Percentiles rank a stretch among this genome's conserved stretches.
These are phyloP conservation scores for Phellinidium pouzarii DNA, from an alignment of 1,284 basidiomycete genomes.

Conservation along the genomic window DNA sequence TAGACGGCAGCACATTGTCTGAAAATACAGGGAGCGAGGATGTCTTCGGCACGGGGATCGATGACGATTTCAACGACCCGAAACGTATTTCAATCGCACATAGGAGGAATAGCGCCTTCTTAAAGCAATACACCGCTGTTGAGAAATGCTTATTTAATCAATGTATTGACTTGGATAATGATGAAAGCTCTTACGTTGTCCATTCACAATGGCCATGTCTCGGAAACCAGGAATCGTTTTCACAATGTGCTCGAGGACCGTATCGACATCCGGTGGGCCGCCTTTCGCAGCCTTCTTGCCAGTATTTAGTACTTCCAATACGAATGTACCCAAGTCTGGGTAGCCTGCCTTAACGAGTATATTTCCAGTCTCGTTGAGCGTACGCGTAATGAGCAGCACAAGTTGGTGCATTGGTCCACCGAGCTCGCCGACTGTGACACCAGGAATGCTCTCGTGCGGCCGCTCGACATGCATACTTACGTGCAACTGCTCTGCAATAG, in stretches of 20 bases:
- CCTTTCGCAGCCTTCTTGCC: constrained; percentile 37
- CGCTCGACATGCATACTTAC: constrained; percentile 64
- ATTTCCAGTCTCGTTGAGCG: constrained; percentile 68
- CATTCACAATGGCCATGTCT: constrained; percentile 62
- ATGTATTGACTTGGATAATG: background rate
- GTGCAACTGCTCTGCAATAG: constrained; percentile 68
- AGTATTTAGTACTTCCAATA: constrained; percentile 57
- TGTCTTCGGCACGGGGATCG: constrained; percentile 59
- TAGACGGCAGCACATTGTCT: constrained; percentile 83
- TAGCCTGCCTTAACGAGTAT: constrained; percentile 57
- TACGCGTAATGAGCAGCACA: constrained; percentile 56
- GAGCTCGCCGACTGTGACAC: constrained; percentile 67
- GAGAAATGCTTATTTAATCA: background rate
- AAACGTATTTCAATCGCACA: constrained; percentile 64
- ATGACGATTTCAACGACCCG: constrained; percentile 36
- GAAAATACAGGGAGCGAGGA: constrained; percentile 66
- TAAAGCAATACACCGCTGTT: constrained; percentile 77
- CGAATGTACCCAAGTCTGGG: constrained; percentile 66
- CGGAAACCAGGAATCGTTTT: constrained; percentile 68
- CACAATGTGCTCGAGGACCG: constrained; percentile 66
- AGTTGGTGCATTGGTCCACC: constrained; percentile 71
- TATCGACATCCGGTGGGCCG: constrained; percentile 41
- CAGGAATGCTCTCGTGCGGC: constrained; percentile 62
- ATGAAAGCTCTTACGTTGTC: constrained; percentile 41
- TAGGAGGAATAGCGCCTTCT: constrained; percentile 81